Percentiles rank a stretch among this genome's conserved stretches.
Evolutionary conservation across 331 rosid species (phyloP).

Genomic region (Acacia concinna): DNA sequence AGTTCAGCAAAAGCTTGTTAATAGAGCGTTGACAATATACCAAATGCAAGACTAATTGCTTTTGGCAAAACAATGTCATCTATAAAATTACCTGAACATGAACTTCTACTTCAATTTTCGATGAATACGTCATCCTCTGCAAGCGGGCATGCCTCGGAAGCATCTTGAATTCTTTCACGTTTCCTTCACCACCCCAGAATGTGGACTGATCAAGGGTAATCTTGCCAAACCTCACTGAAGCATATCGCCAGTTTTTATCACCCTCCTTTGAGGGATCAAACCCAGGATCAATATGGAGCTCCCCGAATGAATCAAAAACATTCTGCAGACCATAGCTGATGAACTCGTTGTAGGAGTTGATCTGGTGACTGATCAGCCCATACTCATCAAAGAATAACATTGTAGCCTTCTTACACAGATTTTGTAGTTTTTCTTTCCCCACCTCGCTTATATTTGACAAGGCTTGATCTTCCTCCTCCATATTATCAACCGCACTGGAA

Average conservation of each 20-base stretch:
- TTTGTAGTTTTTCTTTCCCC: conserved; percentile 35
- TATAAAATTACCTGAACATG: conserved; percentile 56
- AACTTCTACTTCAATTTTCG: conserved; percentile 61
- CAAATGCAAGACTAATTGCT: background rate
- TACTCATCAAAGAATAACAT: conserved; percentile 54
- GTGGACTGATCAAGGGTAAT: conserved; percentile 67
- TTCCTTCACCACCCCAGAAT: conserved; percentile 74
- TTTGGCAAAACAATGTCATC: background rate
- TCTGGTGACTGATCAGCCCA: conserved; percentile 90
- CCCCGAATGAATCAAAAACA: conserved; percentile 68
- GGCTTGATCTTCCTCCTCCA: conserved; percentile 38
- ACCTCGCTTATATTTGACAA: conserved; percentile 40
- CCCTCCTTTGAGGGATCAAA: conserved; percentile 91
- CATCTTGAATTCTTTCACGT: conserved; percentile 59
- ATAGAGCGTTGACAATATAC: background rate
- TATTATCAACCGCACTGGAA: conserved; percentile 43
- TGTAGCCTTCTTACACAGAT: conserved; percentile 61
- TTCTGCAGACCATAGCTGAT: conserved; percentile 54
- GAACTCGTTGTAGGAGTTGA: conserved; percentile 75
- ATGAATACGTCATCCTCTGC: conserved; percentile 89
- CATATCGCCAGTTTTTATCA: conserved; percentile 66
- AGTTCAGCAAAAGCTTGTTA: background rate
- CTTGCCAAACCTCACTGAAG: conserved; percentile 69
- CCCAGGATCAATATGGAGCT: conserved; percentile 66
- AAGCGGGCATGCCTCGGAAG: conserved; percentile 90